Evolutionary conservation across 2,329 filamentous ascomycete species (phyloP), one percentile per base, ranked within the genome.

Genomic region (Curvularia eragrostidis): DNA sequence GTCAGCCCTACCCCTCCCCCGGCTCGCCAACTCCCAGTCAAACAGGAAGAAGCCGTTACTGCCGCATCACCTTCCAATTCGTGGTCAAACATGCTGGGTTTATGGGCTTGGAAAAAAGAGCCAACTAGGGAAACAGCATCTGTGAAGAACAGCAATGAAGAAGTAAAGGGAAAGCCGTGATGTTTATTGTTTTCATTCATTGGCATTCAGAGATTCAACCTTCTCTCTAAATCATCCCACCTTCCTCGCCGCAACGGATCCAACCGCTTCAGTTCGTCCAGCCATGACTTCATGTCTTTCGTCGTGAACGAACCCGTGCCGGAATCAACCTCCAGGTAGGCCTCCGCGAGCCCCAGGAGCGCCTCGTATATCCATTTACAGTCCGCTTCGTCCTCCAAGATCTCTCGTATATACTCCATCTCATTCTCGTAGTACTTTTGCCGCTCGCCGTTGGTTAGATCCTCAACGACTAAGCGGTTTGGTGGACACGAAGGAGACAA

Each of bases 321-420:
- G 10, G 70, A 73, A 23, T 79, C 77, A 6, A 81, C 58, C 66
- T 83, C 83, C 59, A 90, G 69, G 54, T 81, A 82, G n/a, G 90
- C 75, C 30, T 89, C 72, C 1, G 88, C 88, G 70, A 91, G 93
- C 61, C 91, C 87, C 23, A 98, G 83, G 49, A 98, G 80, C 5
- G 89, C 89, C 76, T 96, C 91, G 72, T 97, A 96, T 43, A 97
- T 90, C 86, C 92, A 95, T 77, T 97, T 96, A 75, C 87, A 89
- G 68, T 90, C 87, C 63, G 87, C 82, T 4, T 84, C 93, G 62
- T 85, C 86, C 58, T 86, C 84, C 21, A 87, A 74, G 72, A 89
- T 85, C 19, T 88, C 86, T 85, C 85, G 85, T 59, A 97, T 87
- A 54, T 87, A 87, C n/a, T 87, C 85, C 21, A 96, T 84, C 73